Evolutionary conservation across 2,329 filamentous ascomycete species (phyloP), one percentile per base, ranked within the genome.

Genomic region (Arachnopeziza araneosa): DNA sequence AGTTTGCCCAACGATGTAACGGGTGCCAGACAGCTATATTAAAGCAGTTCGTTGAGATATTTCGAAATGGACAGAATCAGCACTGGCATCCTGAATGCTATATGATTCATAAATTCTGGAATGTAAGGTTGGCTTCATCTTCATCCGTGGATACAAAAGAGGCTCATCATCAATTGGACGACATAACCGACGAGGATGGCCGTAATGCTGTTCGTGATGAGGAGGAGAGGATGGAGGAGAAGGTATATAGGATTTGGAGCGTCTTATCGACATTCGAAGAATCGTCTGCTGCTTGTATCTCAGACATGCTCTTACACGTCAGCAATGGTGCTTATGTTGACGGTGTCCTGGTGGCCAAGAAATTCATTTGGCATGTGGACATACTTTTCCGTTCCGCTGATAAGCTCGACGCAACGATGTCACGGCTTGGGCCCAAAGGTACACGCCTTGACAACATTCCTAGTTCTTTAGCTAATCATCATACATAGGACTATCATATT

Each of bases 81-180:
- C 95, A 99, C 74, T 99, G 95, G 95, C 95, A 99, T 73, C 95
- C 95, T 1, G 95, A 99, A 76, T 99, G 95, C 75, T 99, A 99
- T 76, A 99, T 99, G 95, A 99, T 99, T 64, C 95, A 99, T 78
- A 99, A 99, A 72, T 99, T 98, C 76, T 99, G 95, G 95, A 99
- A 98, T 72, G 95, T 99, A 61, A 87, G 95, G 56, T 80, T 99
- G 48, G 72, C 72, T 26, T 10, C 30, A 8, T 30, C 24, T 24
- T 70, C 69, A 8, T 64, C 74, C 22, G 72, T 75, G n/a, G 76
- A 80, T 56, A 72, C 74, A 12, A 77, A 80, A 57, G 81, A 84
- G 57, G 73, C 76, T 9, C 23, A 62, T 19, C 66, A 63, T 9
- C 55, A 62, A 32, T 23, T 68, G 36, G 80, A 83, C 56, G 75